Percentiles rank a stretch among this genome's conserved stretches.
phyloP scores from a whole-genome alignment of 2,329 filamentous ascomycete species.

The Fusarium nanum region DNA sequence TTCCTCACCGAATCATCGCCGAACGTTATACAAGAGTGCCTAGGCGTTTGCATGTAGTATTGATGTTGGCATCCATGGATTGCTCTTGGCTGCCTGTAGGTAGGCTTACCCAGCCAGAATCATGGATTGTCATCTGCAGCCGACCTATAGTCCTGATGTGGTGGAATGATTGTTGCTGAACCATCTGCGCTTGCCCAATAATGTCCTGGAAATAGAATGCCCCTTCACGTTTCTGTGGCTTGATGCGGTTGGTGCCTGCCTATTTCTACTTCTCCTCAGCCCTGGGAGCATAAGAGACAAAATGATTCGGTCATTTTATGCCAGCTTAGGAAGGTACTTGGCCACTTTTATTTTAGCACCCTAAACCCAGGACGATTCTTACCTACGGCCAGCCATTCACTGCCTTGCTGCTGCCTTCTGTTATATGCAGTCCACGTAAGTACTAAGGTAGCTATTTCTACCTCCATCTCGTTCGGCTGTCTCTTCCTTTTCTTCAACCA shows the following conservation, averaged over 20 bases:
- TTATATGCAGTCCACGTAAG: not conserved
- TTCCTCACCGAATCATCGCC: not conserved
- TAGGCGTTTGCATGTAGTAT: not conserved
- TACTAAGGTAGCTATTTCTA: not conserved
- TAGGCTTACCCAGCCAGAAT: not conserved
- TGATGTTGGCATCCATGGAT: not conserved
- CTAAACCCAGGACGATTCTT: too few species aligned
- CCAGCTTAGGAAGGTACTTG: not conserved
- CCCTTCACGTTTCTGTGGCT: conserved; percentile 14
- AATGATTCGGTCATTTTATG: not conserved
- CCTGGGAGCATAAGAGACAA: not conserved
- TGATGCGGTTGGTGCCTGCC: conserved; percentile 17
- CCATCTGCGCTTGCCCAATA: conserved; percentile 9
- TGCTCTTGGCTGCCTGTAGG: conserved; percentile 12
- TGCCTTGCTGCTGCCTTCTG: not conserved
- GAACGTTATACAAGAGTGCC: not conserved
- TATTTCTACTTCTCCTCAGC: not conserved
- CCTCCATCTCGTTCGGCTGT: not conserved
- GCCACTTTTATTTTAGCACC: not conserved
- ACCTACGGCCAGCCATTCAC: conserved; percentile 2
- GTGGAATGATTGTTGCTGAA: conserved; percentile 22
- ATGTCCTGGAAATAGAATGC: not conserved
- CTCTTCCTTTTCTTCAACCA: not conserved
- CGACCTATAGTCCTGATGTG: conserved; percentile 4
- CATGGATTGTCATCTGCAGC: conserved; percentile 9